Conservation (phyloP, 352 stramenopile genomes). For the Globisporangium canariense region DNA sequence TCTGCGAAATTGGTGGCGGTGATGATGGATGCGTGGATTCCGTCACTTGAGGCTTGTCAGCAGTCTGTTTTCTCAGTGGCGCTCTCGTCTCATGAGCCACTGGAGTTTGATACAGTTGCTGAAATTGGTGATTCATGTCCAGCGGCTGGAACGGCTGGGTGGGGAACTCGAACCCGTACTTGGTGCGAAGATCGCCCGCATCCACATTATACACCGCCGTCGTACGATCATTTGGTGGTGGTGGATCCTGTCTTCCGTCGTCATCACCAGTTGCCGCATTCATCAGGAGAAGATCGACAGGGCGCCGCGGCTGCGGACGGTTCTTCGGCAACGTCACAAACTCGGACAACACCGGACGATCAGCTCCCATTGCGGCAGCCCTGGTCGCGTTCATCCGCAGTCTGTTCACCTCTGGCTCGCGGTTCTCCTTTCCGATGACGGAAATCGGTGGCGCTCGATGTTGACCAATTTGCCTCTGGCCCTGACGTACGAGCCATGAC, state of each 20-base stretch:
- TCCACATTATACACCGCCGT: not conserved
- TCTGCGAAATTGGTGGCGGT: not conserved
- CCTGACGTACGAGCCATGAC: not conserved
- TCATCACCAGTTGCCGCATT: not conserved
- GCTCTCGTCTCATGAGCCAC: not conserved
- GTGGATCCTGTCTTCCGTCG: not conserved
- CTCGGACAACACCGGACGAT: constrained; percentile 17
- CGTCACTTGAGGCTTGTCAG: not conserved
- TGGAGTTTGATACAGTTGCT: not conserved
- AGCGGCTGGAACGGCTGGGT: constrained; percentile 12
- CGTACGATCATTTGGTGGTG: not conserved
- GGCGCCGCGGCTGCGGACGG: constrained; percentile 33
- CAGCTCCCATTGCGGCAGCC: no score
- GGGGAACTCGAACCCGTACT: constrained; percentile 17
- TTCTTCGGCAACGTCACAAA: constrained; percentile 33
- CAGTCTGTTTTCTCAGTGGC: not conserved
- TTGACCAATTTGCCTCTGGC: not conserved
- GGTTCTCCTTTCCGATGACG: constrained; percentile 5
- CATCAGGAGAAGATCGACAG: constrained; percentile 27
- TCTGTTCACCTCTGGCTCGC: not conserved
- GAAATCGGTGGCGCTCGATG: constrained; percentile 1
- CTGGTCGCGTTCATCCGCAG: not conserved
- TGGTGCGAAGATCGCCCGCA: constrained; percentile 5
- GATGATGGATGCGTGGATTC: not conserved
- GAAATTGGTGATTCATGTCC: not conserved